Base-by-base conservation (phyloP, 2,329 filamentous ascomycete genomes). In the Reticulascus tulasneorum region DNA sequence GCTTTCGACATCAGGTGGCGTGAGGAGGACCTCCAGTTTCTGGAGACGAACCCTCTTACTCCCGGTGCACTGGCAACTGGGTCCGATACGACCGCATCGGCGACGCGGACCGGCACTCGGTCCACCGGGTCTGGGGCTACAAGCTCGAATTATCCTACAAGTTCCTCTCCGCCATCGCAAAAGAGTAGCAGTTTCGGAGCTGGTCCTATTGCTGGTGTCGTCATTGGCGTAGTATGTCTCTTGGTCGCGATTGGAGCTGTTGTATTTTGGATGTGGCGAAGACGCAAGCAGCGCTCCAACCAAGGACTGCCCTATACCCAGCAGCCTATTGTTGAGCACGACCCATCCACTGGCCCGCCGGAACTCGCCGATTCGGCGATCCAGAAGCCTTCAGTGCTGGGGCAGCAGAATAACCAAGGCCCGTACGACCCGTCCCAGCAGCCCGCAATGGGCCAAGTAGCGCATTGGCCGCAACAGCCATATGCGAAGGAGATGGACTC, bases 1-100 rank as follows among this genome's bases (percentile, higher is more conserved):
- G 47, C 38, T 8, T 28, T 49, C 9, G 46, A 49, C 26, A 46
- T 49, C n/a, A 38, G 47, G 18, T 49, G 47, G 47, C 40, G 37
- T 29, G 32, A 35, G 6, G 45, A 40, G 12, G 47, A 49, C 27
- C 33, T 49, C 6, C 35, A 35, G 13, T 43, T 35, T 12, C 21
- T 49, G 16, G 36, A 46, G 22, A 49, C 47, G 20, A 37, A 49
- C 19, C 47, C 47, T 19, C 46, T 44, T 9, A 41, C 40, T 8
- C 34, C 47, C n/a, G 47, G 47, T 10, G 29, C 37, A 16, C 47
- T 28, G 8, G 46, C 42, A 8, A 33, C 43, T 3, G 23, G 32
- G 15, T 23, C 44, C 9, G 12, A 18, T 10, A 26, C 38, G 18
- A 30, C 38, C 23, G 35, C 23, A 1, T 38, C 38, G 7, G 23